Conservation (phyloP, 345 rosid genomes). For the Pseudoturritis turrita region DNA sequence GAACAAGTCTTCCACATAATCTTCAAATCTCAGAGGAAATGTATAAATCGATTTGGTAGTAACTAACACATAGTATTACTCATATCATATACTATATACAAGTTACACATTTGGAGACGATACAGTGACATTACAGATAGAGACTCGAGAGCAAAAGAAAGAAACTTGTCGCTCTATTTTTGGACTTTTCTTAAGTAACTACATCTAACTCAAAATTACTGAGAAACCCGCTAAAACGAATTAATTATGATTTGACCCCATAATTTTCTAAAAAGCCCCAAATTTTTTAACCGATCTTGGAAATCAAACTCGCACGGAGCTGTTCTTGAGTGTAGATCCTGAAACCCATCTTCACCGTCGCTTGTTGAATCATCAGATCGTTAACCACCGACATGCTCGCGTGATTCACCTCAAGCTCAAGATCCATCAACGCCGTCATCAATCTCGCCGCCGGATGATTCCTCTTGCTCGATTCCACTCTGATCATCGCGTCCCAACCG, state of each 20-base stretch:
- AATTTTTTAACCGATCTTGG: constrained; percentile 48
- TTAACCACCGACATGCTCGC: constrained; percentile 95
- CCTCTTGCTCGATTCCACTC: constrained; percentile 68
- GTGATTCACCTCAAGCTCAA: constrained; percentile 86
- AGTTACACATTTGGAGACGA: background rate
- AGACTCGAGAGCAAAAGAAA: background rate
- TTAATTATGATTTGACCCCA: constrained; percentile 13
- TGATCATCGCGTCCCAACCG: constrained; percentile 89
- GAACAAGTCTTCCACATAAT: no score
- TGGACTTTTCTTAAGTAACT: background rate
- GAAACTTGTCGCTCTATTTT: constrained; percentile 11
- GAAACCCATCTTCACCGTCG: constrained; percentile 89
- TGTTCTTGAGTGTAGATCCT: constrained; percentile 82
- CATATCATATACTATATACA: constrained; percentile 7
- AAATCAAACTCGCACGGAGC: constrained; percentile 57
- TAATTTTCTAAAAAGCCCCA: background rate
- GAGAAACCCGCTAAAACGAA: background rate
- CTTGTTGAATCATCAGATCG: constrained; percentile 98
- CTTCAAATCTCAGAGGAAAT: no score
- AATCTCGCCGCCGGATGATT: constrained; percentile 94
- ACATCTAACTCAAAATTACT: constrained; percentile 22
- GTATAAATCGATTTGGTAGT: background rate
- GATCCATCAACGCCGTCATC: constrained; percentile 85
- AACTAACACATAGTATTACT: background rate
- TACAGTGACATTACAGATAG: background rate